Evolutionary conservation across 2,329 filamentous ascomycete species (phyloP), one percentile per base, ranked within the genome.

Genomic region (Huntiella savannae): DNA sequence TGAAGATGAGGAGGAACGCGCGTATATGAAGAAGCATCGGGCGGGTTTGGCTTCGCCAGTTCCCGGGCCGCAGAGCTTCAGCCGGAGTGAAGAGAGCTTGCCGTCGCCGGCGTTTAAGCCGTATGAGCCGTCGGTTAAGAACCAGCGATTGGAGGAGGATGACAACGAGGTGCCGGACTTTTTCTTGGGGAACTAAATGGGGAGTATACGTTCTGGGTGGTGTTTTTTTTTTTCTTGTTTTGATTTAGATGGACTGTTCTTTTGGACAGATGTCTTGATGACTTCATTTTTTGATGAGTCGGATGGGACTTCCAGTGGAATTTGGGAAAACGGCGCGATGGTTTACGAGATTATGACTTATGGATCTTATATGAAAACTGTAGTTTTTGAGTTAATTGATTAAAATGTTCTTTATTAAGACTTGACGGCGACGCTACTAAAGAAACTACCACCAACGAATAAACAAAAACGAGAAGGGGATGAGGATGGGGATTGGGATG

Each of bases 121-220:
- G 33, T 46, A 40, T 32, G 39, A 40, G 12, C 43, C 15, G 15
- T 13, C 34, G 4, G 32, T 32, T 19, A 6, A 53, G 51, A 48
- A 34, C 6, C n/a, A 34, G 22, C 32, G 32, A 28, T 28, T 28
- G 40, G 58, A 59, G 34, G 60, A 62, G 33, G 57, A 53, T 47
- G 61, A 67, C 47, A 66, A 68, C 40, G 63, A 63, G 40, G 65
- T 66, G 8, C 64, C 65, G 1, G 50, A 58, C 0, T 63, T 65
- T 49, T 52, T 69, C 28, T 17, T 48, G 22, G 41, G 37, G 22
- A 16, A 40, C 15, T 12, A 28, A 28, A 10, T 10, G 22, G 22
- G 22, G 22, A 7, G 22, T 19, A 28, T 28, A 28, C 8, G 22
- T 28, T 28, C 8, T 10, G 6, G 22, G 22, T 10, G 22, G 22